Evolutionary conservation across 2,329 filamentous ascomycete genomes (phyloP), one percentile per base, ranked within the genome.

Genomic region (Colletotrichum camelliae): DNA sequence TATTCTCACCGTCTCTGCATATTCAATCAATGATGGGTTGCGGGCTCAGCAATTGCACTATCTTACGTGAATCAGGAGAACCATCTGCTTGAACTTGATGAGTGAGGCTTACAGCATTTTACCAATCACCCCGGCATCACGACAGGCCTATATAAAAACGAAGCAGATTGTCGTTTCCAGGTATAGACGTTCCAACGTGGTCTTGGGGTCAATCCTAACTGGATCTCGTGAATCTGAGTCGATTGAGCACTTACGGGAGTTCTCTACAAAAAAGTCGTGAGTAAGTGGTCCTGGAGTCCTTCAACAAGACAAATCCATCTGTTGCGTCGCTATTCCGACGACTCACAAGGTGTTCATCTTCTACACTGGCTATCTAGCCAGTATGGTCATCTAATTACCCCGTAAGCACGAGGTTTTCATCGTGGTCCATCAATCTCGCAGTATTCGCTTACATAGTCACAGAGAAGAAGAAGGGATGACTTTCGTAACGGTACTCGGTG

Each of bases 171-270:
- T 39, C 37, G 18, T 39, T 39, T 39, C 16, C 37, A 39, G 37
- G 37, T 9, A 1, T 18, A 4, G 37, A 5, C 1, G 9, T 39
- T 39, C 8, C 0, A 1, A 43, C 37, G 1, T 43, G 37, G 2
- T 18, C 37, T 43, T 43, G 37, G 37, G 0, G 0, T 43, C 4
- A 0, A 43, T 0, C 9, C 37, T 43, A 24, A 24, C 24, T 24
- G 24, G 24, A 18, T 43, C 16, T 43, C 8, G 7, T 18, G 18
- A 39, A 18, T 8, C 9, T 18, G 16, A 5, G 16, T 39, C 37
- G 37, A 16, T 18, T 18, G 1, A 39, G 37, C 37, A 39, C 16
- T 39, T 18, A 2, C 4, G 37, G 16, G 37, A 7, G 35, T 37
- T 37, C 13, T 37, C 0, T 37, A 39, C 5, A 18, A 10, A 18